These are phyloP conservation scores for Talaromyces funiculosus DNA, from an alignment of 2,329 filamentous ascomycete species.

Conservation along the genomic window DNA sequence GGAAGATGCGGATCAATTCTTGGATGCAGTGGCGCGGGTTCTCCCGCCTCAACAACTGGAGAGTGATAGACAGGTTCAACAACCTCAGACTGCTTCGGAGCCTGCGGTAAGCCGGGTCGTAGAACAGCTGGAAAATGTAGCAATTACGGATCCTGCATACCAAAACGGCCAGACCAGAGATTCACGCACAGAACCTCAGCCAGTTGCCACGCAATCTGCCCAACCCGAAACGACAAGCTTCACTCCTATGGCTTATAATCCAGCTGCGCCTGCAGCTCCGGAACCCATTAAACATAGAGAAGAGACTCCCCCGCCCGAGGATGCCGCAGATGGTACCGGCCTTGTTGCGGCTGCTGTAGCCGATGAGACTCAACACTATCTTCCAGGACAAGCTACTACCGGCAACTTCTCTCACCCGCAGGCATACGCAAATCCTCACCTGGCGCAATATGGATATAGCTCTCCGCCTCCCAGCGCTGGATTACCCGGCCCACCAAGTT, in stretches of 20 bases:
- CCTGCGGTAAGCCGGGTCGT: conserved; percentile 54
- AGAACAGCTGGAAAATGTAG: conserved; percentile 57
- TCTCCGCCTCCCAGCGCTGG: conserved; percentile 23
- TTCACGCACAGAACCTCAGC: conserved; percentile 28
- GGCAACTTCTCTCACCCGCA: conserved; percentile 20
- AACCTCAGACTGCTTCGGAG: conserved; percentile 32
- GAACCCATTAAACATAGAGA: conserved; percentile 61
- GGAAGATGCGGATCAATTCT: conserved; percentile 52
- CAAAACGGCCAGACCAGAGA: conserved; percentile 40
- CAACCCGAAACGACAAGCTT: conserved; percentile 32
- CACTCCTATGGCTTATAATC: conserved; percentile 58
- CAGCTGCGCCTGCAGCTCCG: conserved; percentile 59
- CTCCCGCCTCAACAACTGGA: conserved; percentile 41
- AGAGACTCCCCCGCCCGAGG: conserved; percentile 59
- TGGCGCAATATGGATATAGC: conserved; percentile 18
- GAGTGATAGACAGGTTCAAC: conserved; percentile 39
- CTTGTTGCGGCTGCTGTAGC: conserved; percentile 38
- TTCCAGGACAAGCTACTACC: conserved; percentile 21
- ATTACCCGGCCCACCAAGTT: conserved; percentile 28
- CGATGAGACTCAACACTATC: conserved; percentile 32
- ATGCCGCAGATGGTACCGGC: conserved; percentile 46
- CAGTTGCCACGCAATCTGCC: conserved; percentile 11
- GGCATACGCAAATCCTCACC: conserved; percentile 20
- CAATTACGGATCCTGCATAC: conserved; percentile 50
- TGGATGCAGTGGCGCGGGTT: conserved; percentile 40